Base-by-base conservation (phyloP, 495 filamentous ascomycete genomes). In the Lophium mytilinum region DNA sequence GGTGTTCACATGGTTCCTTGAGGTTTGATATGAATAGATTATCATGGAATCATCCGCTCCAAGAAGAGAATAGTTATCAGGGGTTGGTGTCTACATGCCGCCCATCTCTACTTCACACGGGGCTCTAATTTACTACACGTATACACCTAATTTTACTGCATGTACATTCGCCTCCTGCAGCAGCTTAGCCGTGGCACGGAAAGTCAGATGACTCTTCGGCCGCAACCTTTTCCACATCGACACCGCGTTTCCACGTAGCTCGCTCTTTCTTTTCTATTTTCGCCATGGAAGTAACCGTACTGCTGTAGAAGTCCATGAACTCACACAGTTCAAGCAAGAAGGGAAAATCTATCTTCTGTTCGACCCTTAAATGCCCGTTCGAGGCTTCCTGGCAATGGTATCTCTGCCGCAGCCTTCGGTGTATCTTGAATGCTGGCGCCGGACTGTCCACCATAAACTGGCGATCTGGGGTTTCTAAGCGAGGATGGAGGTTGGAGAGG, bases 331-430 rank as follows among this genome's bases (percentile, higher is more conserved):
- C 50, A 45, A 42, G 30, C 39, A 54, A 1, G 37, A 43, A 1
- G 21, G 52, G 52, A 30, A 43, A 54, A 35, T 45, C 37, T 43
- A 33, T 18, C 6, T 34, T 30, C n/a, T n/a, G n/a, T n/a, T n/a
- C n/a, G n/a, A 42, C 52, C 18, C 52, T 4, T 7, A 45, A 24
- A 30, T 33, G 34, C 10, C 51, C 37, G 10, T 54, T 12, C 17
- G 9, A 6, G 19, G 11, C 39, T 45, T 43, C 37, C 24, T 21
- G 18, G 37, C 37, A 10, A 54, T 54, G 52, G 34, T 43, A 54
- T 30, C 52, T 54, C 52, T 54, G 37, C 37, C 52, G 52, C 17
- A 42, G 19, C 15, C 52, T 42, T 41, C 52, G 52, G 1, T 33
- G 36, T 54, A 54, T 43, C 37, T 54, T 45, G 14, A 54, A 41